These are phyloP conservation scores for Patellifolia procumbens DNA, from an alignment of 179 eudicot species.

Conservation along the genomic window DNA sequence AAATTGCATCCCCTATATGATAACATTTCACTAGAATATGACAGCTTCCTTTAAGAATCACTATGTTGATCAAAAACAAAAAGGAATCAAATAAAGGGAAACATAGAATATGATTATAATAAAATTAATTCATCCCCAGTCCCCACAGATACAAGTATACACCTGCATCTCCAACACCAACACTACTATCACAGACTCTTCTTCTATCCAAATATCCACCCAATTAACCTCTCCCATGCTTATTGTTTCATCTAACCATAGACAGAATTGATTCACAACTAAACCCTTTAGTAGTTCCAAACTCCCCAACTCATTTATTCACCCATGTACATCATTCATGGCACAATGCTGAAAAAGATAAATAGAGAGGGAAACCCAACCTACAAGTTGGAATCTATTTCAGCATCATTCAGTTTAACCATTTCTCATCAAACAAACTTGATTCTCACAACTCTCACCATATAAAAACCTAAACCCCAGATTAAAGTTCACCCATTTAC, in stretches of 20 bases:
- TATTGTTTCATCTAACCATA: background rate
- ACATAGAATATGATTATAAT: background rate
- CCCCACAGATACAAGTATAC: background rate
- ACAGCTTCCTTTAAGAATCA: background rate
- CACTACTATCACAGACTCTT: background rate
- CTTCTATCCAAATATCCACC: background rate
- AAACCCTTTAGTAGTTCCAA: background rate
- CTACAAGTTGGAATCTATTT: background rate
- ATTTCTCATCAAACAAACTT: background rate
- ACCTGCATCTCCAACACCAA: background rate
- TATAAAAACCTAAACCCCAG: too few species aligned
- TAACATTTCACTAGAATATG: background rate
- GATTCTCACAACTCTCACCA: constrained; percentile 4
- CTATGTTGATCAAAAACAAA: background rate
- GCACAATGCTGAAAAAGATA: background rate
- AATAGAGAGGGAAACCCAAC: background rate
- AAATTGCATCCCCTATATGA: background rate
- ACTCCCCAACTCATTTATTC: background rate
- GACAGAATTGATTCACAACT: background rate
- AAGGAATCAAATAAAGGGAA: background rate
- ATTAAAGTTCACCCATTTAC: background rate
- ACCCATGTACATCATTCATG: background rate
- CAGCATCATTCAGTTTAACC: background rate
- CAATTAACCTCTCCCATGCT: background rate
- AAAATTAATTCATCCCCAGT: too few species aligned